Evolutionary conservation across 768 basidiomycete species (phyloP).

Genomic region (Lepiota venenata): DNA sequence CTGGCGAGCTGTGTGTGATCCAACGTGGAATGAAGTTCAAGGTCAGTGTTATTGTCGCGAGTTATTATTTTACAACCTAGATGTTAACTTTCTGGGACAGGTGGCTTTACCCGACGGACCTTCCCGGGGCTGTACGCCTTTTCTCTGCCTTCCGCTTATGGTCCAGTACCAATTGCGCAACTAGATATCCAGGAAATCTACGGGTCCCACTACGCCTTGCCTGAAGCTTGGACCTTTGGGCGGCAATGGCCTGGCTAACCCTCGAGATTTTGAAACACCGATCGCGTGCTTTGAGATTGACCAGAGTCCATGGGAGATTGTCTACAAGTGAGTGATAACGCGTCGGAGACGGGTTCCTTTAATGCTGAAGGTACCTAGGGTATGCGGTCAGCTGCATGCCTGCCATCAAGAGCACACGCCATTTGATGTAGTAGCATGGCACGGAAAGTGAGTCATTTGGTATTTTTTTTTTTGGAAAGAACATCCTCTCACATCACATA

Average conservation of each 20-base stretch:
- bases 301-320: conserved; percentile 54
- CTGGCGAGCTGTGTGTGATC: conserved; percentile 64
- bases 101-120: conserved; percentile 55
- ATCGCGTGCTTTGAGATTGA: conserved; percentile 67
- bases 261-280: conserved; percentile 61
- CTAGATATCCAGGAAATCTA: conserved; percentile 63
- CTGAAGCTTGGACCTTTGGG: conserved; percentile 67
- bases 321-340: conserved; percentile 39
- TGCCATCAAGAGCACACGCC: conserved; percentile 63
- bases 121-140: conserved; percentile 52
- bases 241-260: conserved; percentile 61
- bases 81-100: conserved; percentile 19
- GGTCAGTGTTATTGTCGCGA: conserved; percentile 26
- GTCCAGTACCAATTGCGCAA: not conserved
- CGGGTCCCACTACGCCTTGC: conserved; percentile 59
- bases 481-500: not conserved
- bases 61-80: not conserved
- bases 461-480: not conserved
- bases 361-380: conserved; percentile 26
- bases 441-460: conserved; percentile 50
- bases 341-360: not conserved
- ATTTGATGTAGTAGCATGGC: conserved; percentile 73
- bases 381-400: conserved; percentile 49
- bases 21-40: conserved; percentile 69
- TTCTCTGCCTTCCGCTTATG: not conserved